These are phyloP conservation scores for Daldinia grandis DNA, from an alignment of 495 filamentous ascomycete species.

Conservation along the genomic window DNA sequence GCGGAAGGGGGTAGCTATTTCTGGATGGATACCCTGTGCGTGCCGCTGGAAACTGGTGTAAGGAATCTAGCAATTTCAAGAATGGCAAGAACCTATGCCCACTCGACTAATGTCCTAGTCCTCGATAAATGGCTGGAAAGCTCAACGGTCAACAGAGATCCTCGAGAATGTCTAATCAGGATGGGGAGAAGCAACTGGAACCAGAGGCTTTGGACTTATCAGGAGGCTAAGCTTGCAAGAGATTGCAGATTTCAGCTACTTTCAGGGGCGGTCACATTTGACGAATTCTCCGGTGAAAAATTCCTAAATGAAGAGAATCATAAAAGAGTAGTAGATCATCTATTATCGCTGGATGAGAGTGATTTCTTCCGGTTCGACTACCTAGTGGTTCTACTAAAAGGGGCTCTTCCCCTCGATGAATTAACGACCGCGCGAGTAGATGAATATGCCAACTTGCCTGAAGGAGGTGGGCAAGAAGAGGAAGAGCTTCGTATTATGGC, in stretches of 20 bases:
- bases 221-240: not conserved
- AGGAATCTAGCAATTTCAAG: not conserved
- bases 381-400: not conserved
- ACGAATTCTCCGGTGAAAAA: not conserved
- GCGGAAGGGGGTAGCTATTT: not conserved
- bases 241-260: not conserved
- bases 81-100: not conserved
- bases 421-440: not conserved
- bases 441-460: not conserved
- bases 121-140: not conserved
- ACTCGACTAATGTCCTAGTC: not conserved
- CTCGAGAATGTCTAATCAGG: not conserved
- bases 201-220: not conserved
- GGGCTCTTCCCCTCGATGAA: not conserved
- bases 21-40: constrained; percentile 2
- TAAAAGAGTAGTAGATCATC: not conserved
- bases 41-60: not conserved
- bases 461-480: not conserved
- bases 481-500: not conserved
- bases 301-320: not conserved
- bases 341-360: not conserved
- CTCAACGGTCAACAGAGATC: not conserved
- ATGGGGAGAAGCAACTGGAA: constrained; percentile 1
- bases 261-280: not conserved
- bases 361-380: not conserved